Base-by-base conservation (phyloP, 1,284 basidiomycete genomes). In the Sanguinoderma infundibulare region DNA sequence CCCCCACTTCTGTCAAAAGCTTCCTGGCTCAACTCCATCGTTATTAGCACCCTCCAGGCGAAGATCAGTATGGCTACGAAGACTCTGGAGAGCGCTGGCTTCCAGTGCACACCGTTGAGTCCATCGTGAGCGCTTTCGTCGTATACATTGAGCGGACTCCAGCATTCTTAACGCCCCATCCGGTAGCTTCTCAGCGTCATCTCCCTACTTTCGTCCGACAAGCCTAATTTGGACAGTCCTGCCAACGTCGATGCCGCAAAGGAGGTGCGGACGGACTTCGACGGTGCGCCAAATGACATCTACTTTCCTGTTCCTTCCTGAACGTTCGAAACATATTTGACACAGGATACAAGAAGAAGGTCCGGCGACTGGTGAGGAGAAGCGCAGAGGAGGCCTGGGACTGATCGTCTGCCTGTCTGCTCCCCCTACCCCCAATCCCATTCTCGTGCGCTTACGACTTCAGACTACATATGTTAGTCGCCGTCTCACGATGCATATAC, bases 31-130 rank as follows among this genome's bases (percentile, higher is more conserved):
- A 20, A 39, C 39, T 30, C 6, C 14, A 32, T 60, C 49, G 50
- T 70, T 24, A 22, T 8, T 67, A 95, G 94, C 97, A 99, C 73
- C 89, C 94, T 38, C 98, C 98, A 1, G 97, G 96, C 52, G 94
- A 97, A 62, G 98, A 99, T 77, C 93, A 98, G 77, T 99, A 94
- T 74, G 98, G 98, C 8, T 98, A 96, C 72, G 98, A 99, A 76
- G 94, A 98, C 72, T 96, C 98, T 0, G 92, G 95, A 54, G 98
- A 99, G 81, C 81, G 98, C 64, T 99, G 98, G 98, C 81, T 97
- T 76, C 98, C 98, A 0, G 95, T 99, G 24, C 98, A 99, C 74
- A 94, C 92, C 0, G 92, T 98, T 47, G 96, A 98, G 79, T 96
- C 95, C 10, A 98, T 99, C 65, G 97, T 98, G 69, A 76, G 96